Evolutionary conservation across 2,329 filamentous ascomycete genomes (phyloP).

Genomic region (Diplodia seriata): DNA sequence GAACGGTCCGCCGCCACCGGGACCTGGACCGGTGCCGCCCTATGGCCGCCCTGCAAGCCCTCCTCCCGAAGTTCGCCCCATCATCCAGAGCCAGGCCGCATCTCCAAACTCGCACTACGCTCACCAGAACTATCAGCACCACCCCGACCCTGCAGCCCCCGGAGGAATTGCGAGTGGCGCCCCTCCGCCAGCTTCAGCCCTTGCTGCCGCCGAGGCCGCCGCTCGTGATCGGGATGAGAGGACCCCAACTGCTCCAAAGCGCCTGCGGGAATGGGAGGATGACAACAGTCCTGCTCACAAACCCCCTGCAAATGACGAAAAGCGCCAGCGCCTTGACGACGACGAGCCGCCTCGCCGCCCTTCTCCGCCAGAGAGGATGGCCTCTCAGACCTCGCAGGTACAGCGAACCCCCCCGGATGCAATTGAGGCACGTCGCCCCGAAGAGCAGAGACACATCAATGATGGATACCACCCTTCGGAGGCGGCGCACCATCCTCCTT

Average conservation of each 20-base stretch:
- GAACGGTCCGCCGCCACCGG: constrained; percentile 55
- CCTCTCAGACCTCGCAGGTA: constrained; percentile 63
- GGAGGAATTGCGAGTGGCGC: constrained; percentile 72
- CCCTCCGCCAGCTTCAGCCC: constrained; percentile 68
- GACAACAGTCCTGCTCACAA: constrained; percentile 77
- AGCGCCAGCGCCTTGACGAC: constrained; percentile 83
- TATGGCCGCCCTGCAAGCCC: constrained; percentile 80
- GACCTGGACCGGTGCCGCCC: constrained; percentile 64
- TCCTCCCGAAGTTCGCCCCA: constrained; percentile 79
- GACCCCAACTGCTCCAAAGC: constrained; percentile 81
- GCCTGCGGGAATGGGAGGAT: constrained; percentile 91
- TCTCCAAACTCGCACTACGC: constrained; percentile 89
- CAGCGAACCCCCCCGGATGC: constrained; percentile 78
- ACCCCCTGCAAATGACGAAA: constrained; percentile 81
- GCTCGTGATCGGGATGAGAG: constrained; percentile 73
- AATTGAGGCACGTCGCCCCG: constrained; percentile 65
- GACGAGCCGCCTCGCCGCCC: constrained; percentile 76
- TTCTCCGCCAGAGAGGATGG: constrained; percentile 52
- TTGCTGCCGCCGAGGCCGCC: constrained; percentile 71
- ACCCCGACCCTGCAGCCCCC: constrained; percentile 66
- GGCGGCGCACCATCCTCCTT: constrained; percentile 82
- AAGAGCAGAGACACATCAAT: constrained; percentile 71
- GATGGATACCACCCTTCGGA: constrained; percentile 92
- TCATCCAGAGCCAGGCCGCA: constrained; percentile 84
- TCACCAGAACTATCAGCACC: constrained; percentile 80